Conservation (phyloP, 2,329 filamentous ascomycete genomes). For the Chrysoporthe puriensis region DNA sequence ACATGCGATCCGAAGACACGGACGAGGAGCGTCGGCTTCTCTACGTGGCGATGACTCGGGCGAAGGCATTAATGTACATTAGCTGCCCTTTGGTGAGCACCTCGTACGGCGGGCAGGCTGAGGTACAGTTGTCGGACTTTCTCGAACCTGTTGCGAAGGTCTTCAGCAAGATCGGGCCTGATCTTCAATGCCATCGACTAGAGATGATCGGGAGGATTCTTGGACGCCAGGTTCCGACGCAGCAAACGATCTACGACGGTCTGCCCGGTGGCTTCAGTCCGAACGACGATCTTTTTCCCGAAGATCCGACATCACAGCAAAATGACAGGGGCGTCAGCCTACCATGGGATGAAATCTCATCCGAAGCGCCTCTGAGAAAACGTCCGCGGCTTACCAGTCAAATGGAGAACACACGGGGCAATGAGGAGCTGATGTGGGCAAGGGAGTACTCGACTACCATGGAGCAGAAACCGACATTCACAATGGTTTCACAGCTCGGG, state of each 20-base stretch:
- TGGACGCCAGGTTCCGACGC: conserved; percentile 60
- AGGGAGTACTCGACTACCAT: conserved; percentile 63
- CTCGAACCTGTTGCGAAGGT: conserved; percentile 59
- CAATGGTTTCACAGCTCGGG: conserved; percentile 57
- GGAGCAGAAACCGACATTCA: conserved; percentile 62
- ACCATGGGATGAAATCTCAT: conserved; percentile 41
- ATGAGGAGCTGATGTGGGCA: conserved; percentile 42
- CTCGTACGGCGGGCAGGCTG: conserved; percentile 53
- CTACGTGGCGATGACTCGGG: conserved; percentile 96
- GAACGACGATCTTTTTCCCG: conserved; percentile 71
- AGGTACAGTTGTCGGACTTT: conserved; percentile 73
- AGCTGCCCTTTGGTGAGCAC: conserved; percentile 76
- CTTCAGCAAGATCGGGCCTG: conserved; percentile 68
- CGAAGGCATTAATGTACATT: conserved; percentile 82
- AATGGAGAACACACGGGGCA: conserved; percentile 36
- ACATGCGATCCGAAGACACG: conserved; percentile 80
- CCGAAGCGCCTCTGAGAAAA: conserved; percentile 35
- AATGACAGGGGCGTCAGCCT: neutral
- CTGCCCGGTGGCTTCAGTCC: conserved; percentile 57
- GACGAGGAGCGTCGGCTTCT: conserved; percentile 87
- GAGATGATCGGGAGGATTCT: conserved; percentile 74
- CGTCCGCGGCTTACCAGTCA: conserved; percentile 35
- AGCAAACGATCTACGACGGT: conserved; percentile 56
- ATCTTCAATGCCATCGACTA: conserved; percentile 65
- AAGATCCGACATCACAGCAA: conserved; percentile 52